Percentiles rank a stretch among this genome's conserved stretches.
These are phyloP conservation scores for Yarrowia bubula DNA, from an alignment of 805 yeast species.

Conservation along the genomic window DNA sequence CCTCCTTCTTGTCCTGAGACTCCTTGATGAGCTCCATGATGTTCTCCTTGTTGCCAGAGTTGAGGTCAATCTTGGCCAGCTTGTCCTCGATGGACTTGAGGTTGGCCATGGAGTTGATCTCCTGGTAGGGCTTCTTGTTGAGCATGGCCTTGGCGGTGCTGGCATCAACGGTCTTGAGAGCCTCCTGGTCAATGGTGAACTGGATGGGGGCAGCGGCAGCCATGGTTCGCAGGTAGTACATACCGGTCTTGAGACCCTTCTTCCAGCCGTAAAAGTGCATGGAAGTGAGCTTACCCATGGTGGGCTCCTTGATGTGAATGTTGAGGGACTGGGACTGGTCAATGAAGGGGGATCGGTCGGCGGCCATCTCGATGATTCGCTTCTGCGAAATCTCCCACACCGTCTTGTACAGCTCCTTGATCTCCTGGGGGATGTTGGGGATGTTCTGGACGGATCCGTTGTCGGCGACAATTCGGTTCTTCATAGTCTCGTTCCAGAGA, in stretches of 20 bases:
- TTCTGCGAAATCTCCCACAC: conserved; percentile 96
- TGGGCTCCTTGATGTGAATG: conserved; percentile 82
- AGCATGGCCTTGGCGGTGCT: conserved; percentile 27
- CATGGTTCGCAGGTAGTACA: conserved; percentile 96
- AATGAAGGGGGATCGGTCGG: conserved; percentile 68
- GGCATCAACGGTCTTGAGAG: conserved; percentile 37
- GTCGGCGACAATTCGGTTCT: conserved; percentile 67
- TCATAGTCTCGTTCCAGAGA: conserved; percentile 77
- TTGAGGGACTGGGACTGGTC: conserved; percentile 92
- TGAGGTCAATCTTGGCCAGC: conserved; percentile 7
- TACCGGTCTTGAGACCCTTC: conserved; percentile 96
- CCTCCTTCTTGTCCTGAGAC: conserved; percentile 11
- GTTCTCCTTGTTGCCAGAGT: conserved; percentile 15
- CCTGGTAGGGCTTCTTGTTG: conserved; percentile 27
- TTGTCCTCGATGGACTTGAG: conserved; percentile 9
- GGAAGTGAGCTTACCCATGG: conserved; percentile 93
- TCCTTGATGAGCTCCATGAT: conserved; percentile 10
- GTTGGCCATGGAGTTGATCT: conserved; percentile 21
- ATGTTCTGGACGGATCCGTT: conserved; percentile 86
- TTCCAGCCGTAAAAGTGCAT: conserved; percentile 99
- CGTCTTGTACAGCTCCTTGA: conserved; percentile 81
- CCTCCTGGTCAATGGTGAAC: conserved; percentile 66
- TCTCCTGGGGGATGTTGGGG: conserved; percentile 66
- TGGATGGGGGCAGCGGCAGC: conserved; percentile 97
- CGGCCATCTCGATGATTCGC: conserved; percentile 80